Evolutionary conservation across 306 rosid genomes (phyloP), one percentile per base, ranked within the genome.

Genomic region (Quercus alba): DNA sequence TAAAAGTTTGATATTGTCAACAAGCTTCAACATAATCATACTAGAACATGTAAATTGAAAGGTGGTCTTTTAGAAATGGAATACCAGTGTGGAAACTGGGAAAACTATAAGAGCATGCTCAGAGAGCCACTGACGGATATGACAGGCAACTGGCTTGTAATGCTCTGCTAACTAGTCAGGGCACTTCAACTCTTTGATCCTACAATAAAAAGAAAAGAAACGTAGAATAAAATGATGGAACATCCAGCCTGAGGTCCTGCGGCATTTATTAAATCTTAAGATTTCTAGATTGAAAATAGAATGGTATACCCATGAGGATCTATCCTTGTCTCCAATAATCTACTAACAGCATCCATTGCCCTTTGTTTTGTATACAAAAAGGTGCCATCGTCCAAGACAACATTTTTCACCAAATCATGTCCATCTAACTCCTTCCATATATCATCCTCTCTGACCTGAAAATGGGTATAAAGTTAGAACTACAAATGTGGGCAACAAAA

Each of bases 111-210:
- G 81, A 57, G 88, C 86, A 78, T 87, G 85, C 67, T 85, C 83
- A 66, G 79, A 83, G 84, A 89, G 81, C 97, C 97, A 90, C 74
- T 91, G 91, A 75, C 46, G 83, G 52, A 91, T 58, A 75, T 82
- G 84, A 70, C 97, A 94, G 7, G 91, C 44, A 71, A 83, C 85
- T 21, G 94, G 85, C 85, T 93, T 94, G 89, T 90, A 87, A 55
- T 63, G 85, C 81, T 87, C 91, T 2, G 85, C 97, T 70, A 87
- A 77, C 63, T 44, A 46, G 76, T 93, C 92, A 17, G 97, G 94
- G 78, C 97, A 93, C 84, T 91, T 94, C 74, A 88, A 86, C 85
- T 93, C 99, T 83, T 90, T 90, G 84, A 85, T 74, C 89, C 99
- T 94, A 77, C 3, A 77, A 59, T 78, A 78, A 80, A 64, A 61